These are phyloP conservation scores for Aspergillus sp. DNA, from an alignment of 2,329 filamentous ascomycete genomes.

Conservation along the genomic window DNA sequence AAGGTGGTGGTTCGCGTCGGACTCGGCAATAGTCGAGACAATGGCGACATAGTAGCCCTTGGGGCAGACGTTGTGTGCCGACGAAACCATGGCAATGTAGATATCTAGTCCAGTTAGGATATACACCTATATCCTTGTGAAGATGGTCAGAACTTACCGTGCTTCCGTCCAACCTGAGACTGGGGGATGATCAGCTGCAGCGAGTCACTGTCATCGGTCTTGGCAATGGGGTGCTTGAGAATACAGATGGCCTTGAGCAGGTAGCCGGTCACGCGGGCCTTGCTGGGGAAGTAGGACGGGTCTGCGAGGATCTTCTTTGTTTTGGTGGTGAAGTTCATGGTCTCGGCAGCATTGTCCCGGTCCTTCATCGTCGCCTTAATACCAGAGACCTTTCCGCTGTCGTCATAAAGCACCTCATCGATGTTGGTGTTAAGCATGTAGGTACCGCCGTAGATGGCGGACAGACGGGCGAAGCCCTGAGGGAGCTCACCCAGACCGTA, in stretches of 20 bases:
- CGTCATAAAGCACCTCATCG: conserved; percentile 79
- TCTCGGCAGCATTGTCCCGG: conserved; percentile 63
- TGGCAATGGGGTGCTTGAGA: conserved; percentile 86
- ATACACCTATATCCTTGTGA: neutral
- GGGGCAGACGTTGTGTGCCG: conserved; percentile 95
- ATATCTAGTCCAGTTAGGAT: conserved; percentile 57
- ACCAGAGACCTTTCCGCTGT: conserved; percentile 71
- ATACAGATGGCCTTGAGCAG: conserved; percentile 96
- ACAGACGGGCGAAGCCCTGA: conserved; percentile 93
- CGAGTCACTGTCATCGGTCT: conserved; percentile 83
- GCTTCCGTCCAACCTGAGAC: conserved; percentile 92
- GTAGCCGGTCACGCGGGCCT: conserved; percentile 80
- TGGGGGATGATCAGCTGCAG: conserved; percentile 95
- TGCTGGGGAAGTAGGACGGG: conserved; percentile 90
- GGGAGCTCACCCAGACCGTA: conserved; percentile 96
- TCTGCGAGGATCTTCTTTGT: conserved; percentile 93
- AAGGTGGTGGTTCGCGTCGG: conserved; percentile 83
- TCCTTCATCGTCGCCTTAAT: conserved; percentile 97
- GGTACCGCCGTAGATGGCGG: conserved; percentile 95
- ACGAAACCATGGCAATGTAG: conserved; percentile 93
- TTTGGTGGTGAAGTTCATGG: conserved; percentile 93
- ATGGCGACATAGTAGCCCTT: conserved; percentile 99
- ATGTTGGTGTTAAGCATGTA: conserved; percentile 98
- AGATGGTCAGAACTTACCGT: conserved; percentile 56
- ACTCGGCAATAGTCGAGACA: conserved; percentile 94